These are phyloP conservation scores for Oxytropis ochrocephala DNA, from an alignment of 306 rosid genomes.

Conservation along the genomic window DNA sequence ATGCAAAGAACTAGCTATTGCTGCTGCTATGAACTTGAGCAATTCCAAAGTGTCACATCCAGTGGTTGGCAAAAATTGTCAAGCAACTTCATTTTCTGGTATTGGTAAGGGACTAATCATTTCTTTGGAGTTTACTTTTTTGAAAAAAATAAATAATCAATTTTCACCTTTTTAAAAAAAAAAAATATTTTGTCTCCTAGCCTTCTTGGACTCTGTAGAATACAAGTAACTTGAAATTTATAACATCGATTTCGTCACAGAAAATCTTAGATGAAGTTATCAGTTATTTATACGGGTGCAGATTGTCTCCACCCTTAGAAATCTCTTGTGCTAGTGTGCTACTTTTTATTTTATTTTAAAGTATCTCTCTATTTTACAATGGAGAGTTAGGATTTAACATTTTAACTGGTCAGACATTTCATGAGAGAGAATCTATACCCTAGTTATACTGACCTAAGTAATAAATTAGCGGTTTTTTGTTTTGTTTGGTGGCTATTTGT, in stretches of 20 bases:
- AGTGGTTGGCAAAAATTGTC: constrained; percentile 25
- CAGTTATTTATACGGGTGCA: too few relatives aligned
- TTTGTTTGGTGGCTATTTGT: not conserved
- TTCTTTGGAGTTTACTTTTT: not conserved
- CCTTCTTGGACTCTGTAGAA: not conserved
- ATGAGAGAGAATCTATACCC: too few relatives aligned
- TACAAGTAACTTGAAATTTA: not conserved
- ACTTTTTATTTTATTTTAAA: too few relatives aligned
- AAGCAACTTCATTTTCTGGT: constrained; percentile 26
- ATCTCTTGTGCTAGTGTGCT: too few relatives aligned
- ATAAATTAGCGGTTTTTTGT: not conserved
- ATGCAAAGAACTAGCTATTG: constrained; percentile 55
- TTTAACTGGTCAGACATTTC: too few relatives aligned
- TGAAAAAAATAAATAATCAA: not conserved
- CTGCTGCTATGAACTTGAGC: constrained; percentile 62
- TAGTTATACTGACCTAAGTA: not conserved
- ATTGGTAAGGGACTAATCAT: constrained; percentile 25
- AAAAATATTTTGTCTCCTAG: not conserved
- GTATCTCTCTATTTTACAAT: too few relatives aligned
- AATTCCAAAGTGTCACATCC: constrained; percentile 27
- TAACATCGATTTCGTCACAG: not conserved
- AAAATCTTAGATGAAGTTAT: not conserved
- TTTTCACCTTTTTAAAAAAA: not conserved
- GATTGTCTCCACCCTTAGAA: too few relatives aligned
- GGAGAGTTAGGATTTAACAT: too few relatives aligned